Evolutionary conservation across 2,329 filamentous ascomycete genomes (phyloP), one percentile per base, ranked within the genome.

Genomic region (Fusarium algeriense): DNA sequence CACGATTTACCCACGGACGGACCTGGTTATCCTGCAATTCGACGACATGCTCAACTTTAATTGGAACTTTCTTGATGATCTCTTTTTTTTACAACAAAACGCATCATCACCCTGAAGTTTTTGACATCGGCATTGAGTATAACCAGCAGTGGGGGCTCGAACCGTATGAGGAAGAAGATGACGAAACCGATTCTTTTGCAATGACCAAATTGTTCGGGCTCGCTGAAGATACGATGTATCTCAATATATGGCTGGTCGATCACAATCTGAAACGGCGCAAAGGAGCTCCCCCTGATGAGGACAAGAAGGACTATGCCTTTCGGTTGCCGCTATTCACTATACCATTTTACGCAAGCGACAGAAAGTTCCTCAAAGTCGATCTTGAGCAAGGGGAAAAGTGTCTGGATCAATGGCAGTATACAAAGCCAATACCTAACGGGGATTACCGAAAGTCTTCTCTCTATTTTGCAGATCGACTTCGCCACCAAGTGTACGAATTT

Each of bases 41-140:
- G 44, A 48, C 7, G 28, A 20, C 44, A 32, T 32, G 6, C 4
- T 32, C 6, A 7, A 48, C 10, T 32, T 32, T n/a, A 3, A 17
- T 3, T 7, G 9, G 9, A 0, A 0, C 9, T 12, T 3, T 32
- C 19, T 48, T 6, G 0, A 2, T 20, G 13, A 15, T 20, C 19
- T 48, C 19, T 48, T 30, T 12, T 12, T 10, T 10, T 38, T 5
- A n/a, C 11, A 4, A 11, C 7, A n/a, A 15, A 1, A 3, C 30
- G 30, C 7, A 30, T 30, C 30, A 30, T 30, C 30, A 8, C 30
- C 30, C 30, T 9, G 30, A 30, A 7, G 37, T 10, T 12, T 6
- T 15, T 9, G 15, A 17, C 19, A 15, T 48, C 2, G 28, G 28
- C 2, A 48, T 48, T 1, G 45, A 48, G 28, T 48, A 32, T 3